Base-by-base conservation (phyloP, 1,139 yeast genomes). In the Geotrichum europaeum region DNA sequence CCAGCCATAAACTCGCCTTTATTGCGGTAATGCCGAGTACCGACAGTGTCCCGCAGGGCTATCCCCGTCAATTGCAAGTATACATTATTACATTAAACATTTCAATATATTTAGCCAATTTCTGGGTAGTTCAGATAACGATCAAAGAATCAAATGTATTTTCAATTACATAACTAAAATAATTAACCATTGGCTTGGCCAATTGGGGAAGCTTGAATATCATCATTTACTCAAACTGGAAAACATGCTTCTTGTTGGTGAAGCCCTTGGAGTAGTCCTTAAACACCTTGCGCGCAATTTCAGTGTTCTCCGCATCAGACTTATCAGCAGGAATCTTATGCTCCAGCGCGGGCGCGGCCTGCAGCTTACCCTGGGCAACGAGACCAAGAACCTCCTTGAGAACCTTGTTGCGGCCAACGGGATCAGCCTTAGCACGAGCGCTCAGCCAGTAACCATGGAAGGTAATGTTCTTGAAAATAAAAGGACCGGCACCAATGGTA, bases 361-460 rank as follows among this genome's bases (percentile, higher is more conserved):
- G 81, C 72, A 77, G 71, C 65, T 84, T 76, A 18, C 87, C 91
- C 7, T 79, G 75, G 9, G 69, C 64, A 34, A 65, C 56, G 3
- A 61, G 79, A 59, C 80, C 77, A 49, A 89, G 80, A 60, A 94
- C 80, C 64, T 82, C 84, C 43, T 76, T 70, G 62, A 91, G 81
- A 47, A 89, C 83, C 30, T 79, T 75, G 28, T 49, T 45, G 13
- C 58, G 52, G 18, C 47, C 49, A 43, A 79, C 81, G 2, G 87
- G 86, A 69, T 89, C 79, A 62, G 80, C 75, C 69, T 85, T 84
- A 66, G 86, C 82, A 77, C 89, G 86, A 56, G 81, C 85, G 12
- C 98, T 89, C 60, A 94, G 85, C 99, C 99, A 94, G 77, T 88
- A 94, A 0, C 99, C 99, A 51, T 85, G 84, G 62, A 92, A 85